Conservation (phyloP, 192 early-diverging fungal species). For the Coemansia guatemalensis region DNA sequence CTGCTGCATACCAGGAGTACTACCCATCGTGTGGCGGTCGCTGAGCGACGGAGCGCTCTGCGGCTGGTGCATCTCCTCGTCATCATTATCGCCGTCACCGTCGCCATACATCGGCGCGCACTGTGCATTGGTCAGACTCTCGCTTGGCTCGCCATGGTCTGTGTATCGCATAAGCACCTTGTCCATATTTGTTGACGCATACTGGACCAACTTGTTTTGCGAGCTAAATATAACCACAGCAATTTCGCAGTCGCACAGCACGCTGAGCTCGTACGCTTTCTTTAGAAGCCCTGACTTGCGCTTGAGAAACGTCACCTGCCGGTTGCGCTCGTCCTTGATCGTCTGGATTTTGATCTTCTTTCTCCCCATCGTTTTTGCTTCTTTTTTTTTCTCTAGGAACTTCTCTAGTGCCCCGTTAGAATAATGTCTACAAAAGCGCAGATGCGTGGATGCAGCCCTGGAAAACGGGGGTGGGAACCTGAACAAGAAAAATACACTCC, state of each 20-base stretch:
- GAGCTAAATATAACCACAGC: conserved; percentile 93
- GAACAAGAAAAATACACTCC: conserved; percentile 11
- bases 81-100: conserved; percentile 33
- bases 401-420: not conserved
- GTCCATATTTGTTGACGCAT: conserved; percentile 92
- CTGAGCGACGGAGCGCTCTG: conserved; percentile 22
- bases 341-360: conserved; percentile 94
- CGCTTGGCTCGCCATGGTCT: conserved; percentile 57
- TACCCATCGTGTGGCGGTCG: conserved; percentile 1
- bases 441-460: conserved; percentile 2
- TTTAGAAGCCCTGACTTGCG: conserved; percentile 94
- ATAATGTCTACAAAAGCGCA: not conserved
- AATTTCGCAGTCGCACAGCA: conserved; percentile 94
- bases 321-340: conserved; percentile 88
- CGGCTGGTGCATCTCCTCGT: conserved; percentile 22
- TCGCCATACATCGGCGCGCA: conserved; percentile 40
- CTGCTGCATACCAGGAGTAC: conserved; percentile 13
- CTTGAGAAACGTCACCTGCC: conserved; percentile 95
- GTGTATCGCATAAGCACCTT: conserved; percentile 88
- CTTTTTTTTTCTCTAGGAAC: not conserved
- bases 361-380: conserved; percentile 67
- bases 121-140: conserved; percentile 61
- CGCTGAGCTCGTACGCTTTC: conserved; percentile 93
- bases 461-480: not conserved
- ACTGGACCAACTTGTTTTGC: conserved; percentile 92